phyloP scores from a whole-genome alignment of 371 early-diverging fungal species.

The Catenaria anguillulae region DNA sequence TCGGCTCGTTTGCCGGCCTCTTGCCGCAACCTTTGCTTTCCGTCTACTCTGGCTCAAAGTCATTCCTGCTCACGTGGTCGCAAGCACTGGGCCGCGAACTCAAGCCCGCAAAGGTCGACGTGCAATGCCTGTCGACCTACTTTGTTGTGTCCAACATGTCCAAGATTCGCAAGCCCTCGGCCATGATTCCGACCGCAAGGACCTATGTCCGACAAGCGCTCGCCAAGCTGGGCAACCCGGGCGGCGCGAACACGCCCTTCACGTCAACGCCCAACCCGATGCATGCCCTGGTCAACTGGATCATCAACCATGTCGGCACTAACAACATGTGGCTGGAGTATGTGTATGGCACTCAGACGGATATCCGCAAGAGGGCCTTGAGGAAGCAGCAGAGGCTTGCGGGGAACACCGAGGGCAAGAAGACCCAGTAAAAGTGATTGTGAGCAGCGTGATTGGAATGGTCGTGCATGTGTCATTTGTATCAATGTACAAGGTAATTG shows the following conservation, averaged over 20 bases:
- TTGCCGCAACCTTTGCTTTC: slow-evolving; percentile 77
- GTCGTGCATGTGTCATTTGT: no score
- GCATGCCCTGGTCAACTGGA: slow-evolving; percentile 68
- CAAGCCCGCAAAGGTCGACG: slow-evolving; percentile 50
- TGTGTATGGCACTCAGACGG: slow-evolving; percentile 16
- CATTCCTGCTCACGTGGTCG: slow-evolving; percentile 81
- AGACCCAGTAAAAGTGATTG: no score
- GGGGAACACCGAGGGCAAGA: no score
- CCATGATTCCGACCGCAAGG: slow-evolving; percentile 65
- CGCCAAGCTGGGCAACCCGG: slow-evolving; percentile 52
- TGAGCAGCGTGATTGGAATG: no score
- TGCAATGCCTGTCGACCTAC: slow-evolving; percentile 82
- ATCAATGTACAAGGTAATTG: no score
- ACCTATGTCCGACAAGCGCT: slow-evolving; percentile 63
- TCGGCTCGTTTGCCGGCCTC: slow-evolving; percentile 83
- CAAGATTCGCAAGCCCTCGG: slow-evolving; percentile 63
- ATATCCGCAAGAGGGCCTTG: neutral
- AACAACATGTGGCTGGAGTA: slow-evolving; percentile 46
- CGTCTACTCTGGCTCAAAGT: slow-evolving; percentile 87
- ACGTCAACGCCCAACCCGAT: slow-evolving; percentile 63
- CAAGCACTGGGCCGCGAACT: slow-evolving; percentile 79
- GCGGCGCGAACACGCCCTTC: slow-evolving; percentile 49
- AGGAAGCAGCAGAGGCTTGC: no score
- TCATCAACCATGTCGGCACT: slow-evolving; percentile 44
- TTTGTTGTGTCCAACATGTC: slow-evolving; percentile 85